Evolutionary conservation across 2,329 filamentous ascomycete genomes (phyloP), one percentile per base, ranked within the genome.

Genomic region (Nothomitra cinnamomea): DNA sequence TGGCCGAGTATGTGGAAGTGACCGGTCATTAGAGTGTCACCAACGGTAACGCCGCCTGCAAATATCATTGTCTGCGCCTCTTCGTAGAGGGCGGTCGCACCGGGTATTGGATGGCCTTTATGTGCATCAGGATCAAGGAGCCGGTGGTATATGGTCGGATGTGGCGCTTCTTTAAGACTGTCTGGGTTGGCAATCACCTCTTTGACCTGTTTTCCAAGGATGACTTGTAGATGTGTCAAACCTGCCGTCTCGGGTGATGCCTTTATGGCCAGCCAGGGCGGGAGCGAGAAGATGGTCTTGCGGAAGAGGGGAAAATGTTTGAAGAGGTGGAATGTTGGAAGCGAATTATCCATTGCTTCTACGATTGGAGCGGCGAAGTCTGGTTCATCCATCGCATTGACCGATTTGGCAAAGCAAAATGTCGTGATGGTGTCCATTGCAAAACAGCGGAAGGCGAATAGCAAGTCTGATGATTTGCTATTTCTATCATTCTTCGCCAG

Each of bases 61-160:
- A 73, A 72, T 57, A 74, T 63, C 52, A 75, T 61, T 0, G 68
- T 67, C 57, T 69, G 66, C 1, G 66, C 66, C 61, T 74, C 72
- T 21, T 73, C 69, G 45, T 67, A 69, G 2, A 74, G 58, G 21
- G 53, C 57, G 1, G 38, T 54, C 2, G 57, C 53, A n/a, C 57
- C 58, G 19, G 61, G 61, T 17, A 61, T 52, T 8, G 57, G 54
- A 10, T 52, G 57, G 3, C 60, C 59, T 52, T 64, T 58, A 36
- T 64, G 57, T 8, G 60, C 60, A 4, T 64, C 58, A 0, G 59
- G 59, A 17, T 61, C 60, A 2, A 69, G 55, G 5, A 69, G 56
- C 5, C 62, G 60, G 53, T 68, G 62, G 42, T 65, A 69, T 22
- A 69, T 67, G 1, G 60, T 67, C 21, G 58, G 58, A 57, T 68